Percentiles rank a stretch among this genome's conserved stretches.
phyloP scores from a whole-genome alignment of 305 asterid species.

The Fraxinus dipetala region DNA sequence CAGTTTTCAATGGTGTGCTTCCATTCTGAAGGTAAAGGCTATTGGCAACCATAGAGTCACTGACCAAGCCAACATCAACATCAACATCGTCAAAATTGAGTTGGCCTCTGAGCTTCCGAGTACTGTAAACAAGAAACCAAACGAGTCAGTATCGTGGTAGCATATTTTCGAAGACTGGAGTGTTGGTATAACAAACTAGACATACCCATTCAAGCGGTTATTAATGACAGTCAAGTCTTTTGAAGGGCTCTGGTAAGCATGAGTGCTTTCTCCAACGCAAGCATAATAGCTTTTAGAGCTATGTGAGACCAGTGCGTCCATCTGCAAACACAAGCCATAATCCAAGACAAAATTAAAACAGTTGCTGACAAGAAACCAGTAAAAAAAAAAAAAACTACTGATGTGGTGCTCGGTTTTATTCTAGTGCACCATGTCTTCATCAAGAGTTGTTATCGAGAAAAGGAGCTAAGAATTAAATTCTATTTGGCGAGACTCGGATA shows the following conservation, averaged over 20 bases:
- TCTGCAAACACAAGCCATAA: slow-evolving; percentile 40
- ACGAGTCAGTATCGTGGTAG: not conserved
- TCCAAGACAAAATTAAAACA: slow-evolving; percentile 14
- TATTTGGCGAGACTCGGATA: not conserved
- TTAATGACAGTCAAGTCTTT: slow-evolving; percentile 89
- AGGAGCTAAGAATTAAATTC: not conserved
- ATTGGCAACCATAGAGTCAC: slow-evolving; percentile 74
- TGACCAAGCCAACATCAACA: slow-evolving; percentile 81
- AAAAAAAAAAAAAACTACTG: not conserved
- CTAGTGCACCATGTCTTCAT: not conserved
- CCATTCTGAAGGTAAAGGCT: slow-evolving; percentile 55
- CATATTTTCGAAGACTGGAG: not conserved
- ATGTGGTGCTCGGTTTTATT: not conserved
- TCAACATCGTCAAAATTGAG: slow-evolving; percentile 81
- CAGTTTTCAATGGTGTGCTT: slow-evolving; percentile 52
- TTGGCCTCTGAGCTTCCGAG: slow-evolving; percentile 66
- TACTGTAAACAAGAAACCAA: slow-evolving; percentile 36
- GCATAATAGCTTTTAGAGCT: slow-evolving; percentile 74
- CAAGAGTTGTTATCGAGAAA: not conserved
- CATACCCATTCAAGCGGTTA: slow-evolving; percentile 81
- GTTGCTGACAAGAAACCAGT: not conserved
- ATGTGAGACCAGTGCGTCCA: slow-evolving; percentile 87
- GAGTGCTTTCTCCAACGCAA: slow-evolving; percentile 82
- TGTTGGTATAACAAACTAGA: not conserved
- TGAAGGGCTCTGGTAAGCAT: slow-evolving; percentile 97